A percentile compares a stretch with the other conserved stretches of the same genome.
Evolutionary conservation across 768 basidiomycete species (phyloP).

Genomic region (Amanita polypyramis): DNA sequence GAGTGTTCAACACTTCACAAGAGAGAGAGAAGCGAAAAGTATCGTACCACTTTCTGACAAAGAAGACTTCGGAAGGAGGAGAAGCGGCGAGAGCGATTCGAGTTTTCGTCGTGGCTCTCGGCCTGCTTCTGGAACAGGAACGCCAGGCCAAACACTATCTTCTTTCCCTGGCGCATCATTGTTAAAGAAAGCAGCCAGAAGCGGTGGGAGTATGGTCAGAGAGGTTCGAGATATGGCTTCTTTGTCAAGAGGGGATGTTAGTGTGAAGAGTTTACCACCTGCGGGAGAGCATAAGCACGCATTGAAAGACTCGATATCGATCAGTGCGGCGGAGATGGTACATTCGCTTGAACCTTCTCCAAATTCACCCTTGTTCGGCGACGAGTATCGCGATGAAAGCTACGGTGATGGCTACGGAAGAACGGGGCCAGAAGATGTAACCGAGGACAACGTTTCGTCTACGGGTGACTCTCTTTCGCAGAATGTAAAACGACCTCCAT

Average conservation of each 20-base stretch:
- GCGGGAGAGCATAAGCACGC: background rate
- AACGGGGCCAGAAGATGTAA: constrained; percentile 22
- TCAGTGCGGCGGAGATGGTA: background rate
- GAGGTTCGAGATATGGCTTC: constrained; percentile 1
- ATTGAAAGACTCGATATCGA: constrained; percentile 1
- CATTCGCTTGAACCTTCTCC: background rate
- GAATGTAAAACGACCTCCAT: constrained; percentile 37
- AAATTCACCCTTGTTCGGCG: background rate
- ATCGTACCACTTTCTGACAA: constrained; percentile 4
- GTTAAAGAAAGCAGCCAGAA: background rate
- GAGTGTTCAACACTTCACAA: constrained; percentile 62
- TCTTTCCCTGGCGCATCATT: background rate
- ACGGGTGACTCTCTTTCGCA: constrained; percentile 27
- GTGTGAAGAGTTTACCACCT: background rate
- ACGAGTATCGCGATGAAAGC: background rate
- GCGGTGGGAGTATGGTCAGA: background rate
- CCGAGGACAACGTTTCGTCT: constrained; percentile 21
- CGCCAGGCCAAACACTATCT: background rate
- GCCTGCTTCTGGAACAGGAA: too few relatives aligned
- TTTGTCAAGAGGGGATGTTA: background rate
- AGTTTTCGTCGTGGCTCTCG: constrained; percentile 11
- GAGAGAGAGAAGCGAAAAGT: background rate
- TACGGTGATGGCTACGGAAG: constrained; percentile 9
- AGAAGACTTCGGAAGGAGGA: constrained; percentile 18
- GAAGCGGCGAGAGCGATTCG: constrained; percentile 40